These are phyloP conservation scores for Claviceps maximensis DNA, from an alignment of 2,329 filamentous ascomycete species.

Conservation along the genomic window DNA sequence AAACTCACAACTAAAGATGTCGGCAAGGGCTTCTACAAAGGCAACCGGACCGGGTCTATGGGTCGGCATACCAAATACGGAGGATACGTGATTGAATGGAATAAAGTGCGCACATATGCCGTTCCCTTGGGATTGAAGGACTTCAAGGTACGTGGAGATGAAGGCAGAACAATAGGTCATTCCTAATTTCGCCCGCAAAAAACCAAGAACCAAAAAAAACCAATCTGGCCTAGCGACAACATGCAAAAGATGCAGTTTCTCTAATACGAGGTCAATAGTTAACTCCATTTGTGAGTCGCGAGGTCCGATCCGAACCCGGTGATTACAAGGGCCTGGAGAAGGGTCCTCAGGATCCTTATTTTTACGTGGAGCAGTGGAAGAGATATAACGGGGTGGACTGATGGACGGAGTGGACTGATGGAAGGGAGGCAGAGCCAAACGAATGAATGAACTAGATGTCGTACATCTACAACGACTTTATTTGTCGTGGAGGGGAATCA, in stretches of 20 bases:
- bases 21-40: conserved; percentile 94
- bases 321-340: conserved; percentile 37
- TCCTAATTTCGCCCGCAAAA: too few species aligned
- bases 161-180: too few species aligned
- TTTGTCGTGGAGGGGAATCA: background rate
- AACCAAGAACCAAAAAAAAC: too few species aligned
- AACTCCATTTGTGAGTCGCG: conserved; percentile 62
- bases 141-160: conserved; percentile 51
- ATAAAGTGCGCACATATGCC: conserved; percentile 82
- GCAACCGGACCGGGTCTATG: conserved; percentile 77
- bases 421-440: background rate
- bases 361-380: conserved; percentile 56
- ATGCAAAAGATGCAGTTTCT: background rate
- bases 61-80: conserved; percentile 74
- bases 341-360: conserved; percentile 47
- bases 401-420: conserved; percentile 12
- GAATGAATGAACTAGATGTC: background rate
- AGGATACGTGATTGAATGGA: conserved; percentile 71
- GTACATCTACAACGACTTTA: background rate
- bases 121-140: conserved; percentile 53
- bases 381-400: conserved; percentile 48
- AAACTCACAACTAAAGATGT: conserved; percentile 85
- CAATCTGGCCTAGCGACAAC: too few species aligned
- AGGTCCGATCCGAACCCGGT: conserved; percentile 39
- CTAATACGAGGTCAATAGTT: conserved; percentile 37